These are phyloP conservation scores for Pseudogymnoascus sp. DNA, from an alignment of 2,329 filamentous ascomycete genomes.

Conservation along the genomic window DNA sequence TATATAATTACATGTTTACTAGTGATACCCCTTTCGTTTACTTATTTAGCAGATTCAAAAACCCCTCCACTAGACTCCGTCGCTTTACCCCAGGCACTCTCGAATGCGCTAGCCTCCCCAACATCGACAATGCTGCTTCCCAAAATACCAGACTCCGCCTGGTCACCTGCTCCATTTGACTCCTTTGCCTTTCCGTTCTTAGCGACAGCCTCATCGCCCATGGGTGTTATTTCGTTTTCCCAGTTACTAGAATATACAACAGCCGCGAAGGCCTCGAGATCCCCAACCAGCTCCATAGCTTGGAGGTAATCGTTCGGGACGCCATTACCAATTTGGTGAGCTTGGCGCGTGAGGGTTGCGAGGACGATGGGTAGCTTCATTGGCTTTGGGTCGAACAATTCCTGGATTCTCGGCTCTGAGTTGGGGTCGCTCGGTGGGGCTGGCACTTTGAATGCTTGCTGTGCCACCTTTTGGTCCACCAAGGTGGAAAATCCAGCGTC, in stretches of 20 bases:
- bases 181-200: slow-evolving; percentile 15
- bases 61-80: slow-evolving; percentile 24
- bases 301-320: slow-evolving; percentile 63
- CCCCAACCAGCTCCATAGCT: slow-evolving; percentile 67
- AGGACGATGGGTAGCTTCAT: slow-evolving; percentile 82
- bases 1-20: slow-evolving; percentile 8
- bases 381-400: slow-evolving; percentile 43
- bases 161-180: slow-evolving; percentile 10
- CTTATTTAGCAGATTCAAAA: slow-evolving; percentile 1
- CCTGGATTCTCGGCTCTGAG: slow-evolving; percentile 35
- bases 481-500: slow-evolving; percentile 81
- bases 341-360: slow-evolving; percentile 83
- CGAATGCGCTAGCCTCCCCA: slow-evolving; percentile 45
- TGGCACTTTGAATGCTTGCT: slow-evolving; percentile 65
- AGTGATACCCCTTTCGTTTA: background rate
- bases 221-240: slow-evolving; percentile 51
- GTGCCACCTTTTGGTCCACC: slow-evolving; percentile 72
- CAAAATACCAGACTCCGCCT: slow-evolving; percentile 10
- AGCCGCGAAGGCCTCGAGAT: slow-evolving; percentile 76
- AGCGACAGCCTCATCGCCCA: slow-evolving; percentile 15
- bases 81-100: slow-evolving; percentile 64
- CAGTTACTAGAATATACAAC: slow-evolving; percentile 84
- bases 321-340: slow-evolving; percentile 78
- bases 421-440: slow-evolving; percentile 24
- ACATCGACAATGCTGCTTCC: slow-evolving; percentile 50